These are phyloP conservation scores for Lathyrus tuberosus DNA, from an alignment of 306 rosid genomes.

Conservation along the genomic window DNA sequence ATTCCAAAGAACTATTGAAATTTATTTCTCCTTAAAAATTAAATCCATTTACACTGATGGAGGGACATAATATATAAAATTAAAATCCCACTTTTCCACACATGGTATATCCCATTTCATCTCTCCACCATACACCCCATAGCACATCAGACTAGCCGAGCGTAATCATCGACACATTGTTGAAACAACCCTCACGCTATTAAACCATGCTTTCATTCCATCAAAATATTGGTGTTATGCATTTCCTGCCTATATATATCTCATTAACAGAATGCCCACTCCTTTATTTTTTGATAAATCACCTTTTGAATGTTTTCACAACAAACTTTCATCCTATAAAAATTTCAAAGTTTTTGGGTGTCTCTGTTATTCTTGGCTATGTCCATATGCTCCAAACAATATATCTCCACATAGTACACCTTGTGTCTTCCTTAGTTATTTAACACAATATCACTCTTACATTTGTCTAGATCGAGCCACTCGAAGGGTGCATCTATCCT, in stretches of 20 bases:
- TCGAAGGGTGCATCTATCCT: background rate
- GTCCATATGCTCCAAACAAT: background rate
- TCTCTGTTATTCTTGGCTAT: background rate
- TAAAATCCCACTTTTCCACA: background rate
- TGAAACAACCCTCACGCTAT: background rate
- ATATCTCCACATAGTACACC: background rate
- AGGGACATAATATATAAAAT: background rate
- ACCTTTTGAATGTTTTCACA: background rate
- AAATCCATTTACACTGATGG: background rate
- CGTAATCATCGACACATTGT: background rate
- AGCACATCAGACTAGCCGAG: background rate
- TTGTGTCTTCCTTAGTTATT: background rate
- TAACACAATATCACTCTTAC: background rate
- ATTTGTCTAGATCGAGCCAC: background rate
- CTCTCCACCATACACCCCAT: constrained; percentile 4
- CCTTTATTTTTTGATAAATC: background rate
- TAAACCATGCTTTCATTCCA: background rate
- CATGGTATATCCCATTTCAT: background rate
- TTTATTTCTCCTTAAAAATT: background rate
- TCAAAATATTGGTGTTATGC: constrained; percentile 5
- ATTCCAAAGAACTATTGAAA: background rate
- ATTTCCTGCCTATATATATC: background rate
- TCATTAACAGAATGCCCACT: background rate
- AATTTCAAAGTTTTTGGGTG: background rate
- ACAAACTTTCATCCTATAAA: background rate